Conservation (phyloP, 805 yeast species). For the Blastobotrys chiropterorum region DNA sequence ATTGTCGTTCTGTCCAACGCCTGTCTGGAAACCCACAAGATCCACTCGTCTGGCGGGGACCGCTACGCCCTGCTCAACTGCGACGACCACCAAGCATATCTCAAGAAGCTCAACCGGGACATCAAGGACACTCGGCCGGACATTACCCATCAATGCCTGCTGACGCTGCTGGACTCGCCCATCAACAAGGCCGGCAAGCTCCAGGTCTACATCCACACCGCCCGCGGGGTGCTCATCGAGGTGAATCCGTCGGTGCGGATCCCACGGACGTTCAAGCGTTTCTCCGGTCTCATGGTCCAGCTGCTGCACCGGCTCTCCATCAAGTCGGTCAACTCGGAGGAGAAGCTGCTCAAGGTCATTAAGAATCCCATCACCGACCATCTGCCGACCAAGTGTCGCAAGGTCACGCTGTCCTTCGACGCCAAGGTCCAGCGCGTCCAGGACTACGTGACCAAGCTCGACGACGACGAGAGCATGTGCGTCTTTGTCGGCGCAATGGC, state of each 20-base stretch:
- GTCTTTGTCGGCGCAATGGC: slow-evolving; percentile 99
- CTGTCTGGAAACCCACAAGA: slow-evolving; percentile 89
- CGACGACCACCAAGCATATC: slow-evolving; percentile 95
- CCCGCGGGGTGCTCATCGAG: slow-evolving; percentile 89
- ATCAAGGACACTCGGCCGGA: slow-evolving; percentile 99
- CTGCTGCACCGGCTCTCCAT: slow-evolving; percentile 86
- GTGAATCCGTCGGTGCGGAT: slow-evolving; percentile 95
- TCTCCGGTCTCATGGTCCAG: slow-evolving; percentile 97
- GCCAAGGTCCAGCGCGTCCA: slow-evolving; percentile 84
- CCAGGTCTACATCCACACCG: slow-evolving; percentile 94
- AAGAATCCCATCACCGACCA: slow-evolving; percentile 97
- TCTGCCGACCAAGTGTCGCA: slow-evolving; percentile 91
- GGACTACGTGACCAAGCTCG: slow-evolving; percentile 76
- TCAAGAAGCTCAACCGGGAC: slow-evolving; percentile 94
- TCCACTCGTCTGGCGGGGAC: slow-evolving; percentile 74
- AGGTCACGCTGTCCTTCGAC: slow-evolving; percentile 86
- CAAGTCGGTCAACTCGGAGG: slow-evolving; percentile 92
- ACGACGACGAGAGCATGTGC: slow-evolving; percentile 87
- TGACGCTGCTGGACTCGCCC: slow-evolving; percentile 94
- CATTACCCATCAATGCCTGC: slow-evolving; percentile 93
- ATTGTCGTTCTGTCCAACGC: slow-evolving; percentile 96
- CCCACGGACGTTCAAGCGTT: slow-evolving; percentile 96
- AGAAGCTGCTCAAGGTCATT: slow-evolving; percentile 85
- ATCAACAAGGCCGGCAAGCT: slow-evolving; percentile 94
- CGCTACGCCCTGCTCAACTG: slow-evolving; percentile 91